A percentile compares a stretch with the other conserved stretches of the same genome.
Evolutionary conservation across 1,139 yeast genomes (phyloP).

Genomic region (Hyphopichia fennica): DNA sequence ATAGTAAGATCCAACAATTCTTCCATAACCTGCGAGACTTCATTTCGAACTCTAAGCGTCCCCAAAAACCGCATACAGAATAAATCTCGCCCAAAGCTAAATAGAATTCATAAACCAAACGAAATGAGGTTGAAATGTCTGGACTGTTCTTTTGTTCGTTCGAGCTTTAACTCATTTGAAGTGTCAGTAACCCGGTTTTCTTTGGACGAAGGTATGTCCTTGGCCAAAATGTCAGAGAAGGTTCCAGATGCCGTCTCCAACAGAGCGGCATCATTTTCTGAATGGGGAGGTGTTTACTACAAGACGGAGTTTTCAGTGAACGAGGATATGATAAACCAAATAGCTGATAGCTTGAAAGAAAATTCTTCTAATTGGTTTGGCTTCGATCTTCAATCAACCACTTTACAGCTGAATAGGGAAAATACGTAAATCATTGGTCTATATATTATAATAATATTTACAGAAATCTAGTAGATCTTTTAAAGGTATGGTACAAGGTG

Average conservation of each 20-base stretch:
- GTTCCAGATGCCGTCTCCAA: background rate
- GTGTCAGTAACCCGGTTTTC: constrained; percentile 5
- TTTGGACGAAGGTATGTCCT: background rate
- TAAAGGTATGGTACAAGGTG: background rate
- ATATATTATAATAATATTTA: background rate
- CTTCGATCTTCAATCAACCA: constrained; percentile 12
- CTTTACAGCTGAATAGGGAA: background rate
- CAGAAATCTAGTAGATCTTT: background rate
- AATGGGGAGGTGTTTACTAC: background rate
- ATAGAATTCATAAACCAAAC: constrained; percentile 3
- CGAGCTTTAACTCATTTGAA: constrained; percentile 13
- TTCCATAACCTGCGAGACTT: background rate
- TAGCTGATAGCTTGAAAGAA: constrained; percentile 10
- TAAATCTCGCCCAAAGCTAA: background rate
- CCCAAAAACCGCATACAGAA: background rate
- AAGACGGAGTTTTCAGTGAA: background rate
- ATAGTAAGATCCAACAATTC: no score
- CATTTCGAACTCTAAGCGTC: background rate
- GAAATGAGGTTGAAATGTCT: background rate
- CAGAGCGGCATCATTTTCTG: background rate
- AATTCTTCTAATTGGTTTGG: constrained; percentile 20
- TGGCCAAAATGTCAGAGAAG: background rate
- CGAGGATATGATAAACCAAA: background rate
- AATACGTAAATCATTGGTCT: background rate
- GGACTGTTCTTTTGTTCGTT: constrained; percentile 4